phyloP scores from a whole-genome alignment of 2,329 filamentous ascomycete species.

The Chaetomium sp. region DNA sequence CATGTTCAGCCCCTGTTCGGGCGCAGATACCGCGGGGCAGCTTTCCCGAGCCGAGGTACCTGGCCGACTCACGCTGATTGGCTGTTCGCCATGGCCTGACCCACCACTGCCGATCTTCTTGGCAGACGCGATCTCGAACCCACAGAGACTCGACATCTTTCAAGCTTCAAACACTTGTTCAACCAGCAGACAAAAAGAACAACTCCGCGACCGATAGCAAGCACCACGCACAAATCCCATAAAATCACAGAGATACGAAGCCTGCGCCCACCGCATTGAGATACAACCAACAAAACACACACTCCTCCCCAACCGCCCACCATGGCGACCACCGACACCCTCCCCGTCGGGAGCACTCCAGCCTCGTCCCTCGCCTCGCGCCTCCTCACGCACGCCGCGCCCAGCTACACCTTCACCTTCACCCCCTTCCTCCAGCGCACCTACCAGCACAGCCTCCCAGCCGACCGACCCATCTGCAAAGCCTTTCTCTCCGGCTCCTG shows the following conservation, averaged over 20 bases:
- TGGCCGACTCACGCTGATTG: conserved; percentile 29
- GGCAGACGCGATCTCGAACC: conserved; percentile 20
- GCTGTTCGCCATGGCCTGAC: conserved; percentile 29
- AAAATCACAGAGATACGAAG: neutral
- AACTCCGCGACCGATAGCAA: neutral
- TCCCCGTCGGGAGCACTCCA: neutral
- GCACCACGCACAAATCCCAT: neutral
- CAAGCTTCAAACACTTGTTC: neutral
- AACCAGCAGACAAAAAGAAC: neutral
- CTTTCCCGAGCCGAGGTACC: conserved; percentile 25
- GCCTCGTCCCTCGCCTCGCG: conserved; percentile 41
- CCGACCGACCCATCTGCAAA: conserved; percentile 79
- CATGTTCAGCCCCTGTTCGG: neutral
- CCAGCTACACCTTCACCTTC: conserved; percentile 75
- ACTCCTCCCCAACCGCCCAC: conserved; percentile 26
- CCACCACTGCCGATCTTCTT: conserved; percentile 29
- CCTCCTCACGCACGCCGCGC: conserved; percentile 60
- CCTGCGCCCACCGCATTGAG: neutral
- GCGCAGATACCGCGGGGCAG: conserved; percentile 24
- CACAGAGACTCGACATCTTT: neutral
- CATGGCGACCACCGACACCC: conserved; percentile 30
- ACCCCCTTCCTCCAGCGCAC: conserved; percentile 80
- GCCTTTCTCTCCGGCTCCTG: conserved; percentile 85
- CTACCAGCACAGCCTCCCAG: conserved; percentile 80
- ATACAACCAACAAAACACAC: neutral